Conservation (phyloP, 345 rosid species). For the Excoecaria cochinchinensis region DNA sequence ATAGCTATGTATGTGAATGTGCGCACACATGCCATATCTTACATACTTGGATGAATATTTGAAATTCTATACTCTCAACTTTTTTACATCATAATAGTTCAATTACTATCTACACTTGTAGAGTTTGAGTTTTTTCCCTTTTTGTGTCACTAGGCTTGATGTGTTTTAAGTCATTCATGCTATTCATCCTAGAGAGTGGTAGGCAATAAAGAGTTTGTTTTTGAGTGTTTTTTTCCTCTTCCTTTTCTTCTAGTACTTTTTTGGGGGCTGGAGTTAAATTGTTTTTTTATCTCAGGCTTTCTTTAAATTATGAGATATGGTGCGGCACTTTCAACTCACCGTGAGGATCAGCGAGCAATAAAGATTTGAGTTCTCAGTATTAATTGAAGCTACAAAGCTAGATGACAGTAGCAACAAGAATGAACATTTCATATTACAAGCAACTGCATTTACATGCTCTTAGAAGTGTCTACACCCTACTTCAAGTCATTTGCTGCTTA, state of each 20-base stretch:
- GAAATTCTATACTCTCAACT: too few species aligned
- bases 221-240: too few species aligned
- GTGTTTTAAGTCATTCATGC: neutral
- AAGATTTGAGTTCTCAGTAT: neutral
- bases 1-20: too few species aligned
- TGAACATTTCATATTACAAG: neutral
- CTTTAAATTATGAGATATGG: neutral
- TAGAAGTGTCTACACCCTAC: neutral
- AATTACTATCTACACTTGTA: too few species aligned
- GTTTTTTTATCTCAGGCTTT: neutral
- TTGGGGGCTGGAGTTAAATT: neutral
- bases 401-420: neutral
- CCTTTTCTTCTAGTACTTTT: too few species aligned
- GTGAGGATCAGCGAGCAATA: neutral
- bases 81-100: too few species aligned
- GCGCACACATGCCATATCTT: too few species aligned
- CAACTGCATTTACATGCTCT: slow-evolving; percentile 1
- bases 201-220: too few species aligned
- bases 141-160: too few species aligned
- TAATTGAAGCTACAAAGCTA: neutral
- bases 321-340: neutral
- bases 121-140: too few species aligned
- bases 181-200: neutral
- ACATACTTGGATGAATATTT: too few species aligned
- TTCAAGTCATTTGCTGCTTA: neutral